Evolutionary conservation across 2,329 filamentous ascomycete species (phyloP), one percentile per base, ranked within the genome.

Genomic region (Ophiostoma himal-ulmi): DNA sequence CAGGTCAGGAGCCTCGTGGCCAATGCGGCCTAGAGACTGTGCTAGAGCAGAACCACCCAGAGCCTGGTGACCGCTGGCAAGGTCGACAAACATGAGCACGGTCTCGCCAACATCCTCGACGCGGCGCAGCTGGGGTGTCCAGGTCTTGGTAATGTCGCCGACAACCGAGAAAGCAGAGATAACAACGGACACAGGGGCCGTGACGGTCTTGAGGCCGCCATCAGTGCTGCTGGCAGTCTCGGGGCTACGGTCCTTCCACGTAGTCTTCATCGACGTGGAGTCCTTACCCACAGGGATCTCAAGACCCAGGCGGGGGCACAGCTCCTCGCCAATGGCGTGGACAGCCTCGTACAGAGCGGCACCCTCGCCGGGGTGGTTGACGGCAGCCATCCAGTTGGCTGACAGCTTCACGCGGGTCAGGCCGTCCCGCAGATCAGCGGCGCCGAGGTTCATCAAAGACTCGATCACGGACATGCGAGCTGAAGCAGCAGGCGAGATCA

Each of bases 361-460:
- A 57, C 93, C 94, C 80, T 99, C 95, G 66, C 95, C 95, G 30
- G 92, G 90, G 78, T 97, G 93, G 77, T 89, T 93, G 72, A 94
- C 92, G n/a, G 94, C 94, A 3, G 93, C 94, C 95, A 98, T 98
- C 94, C 94, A 99, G 82, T 99, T 98, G 68, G 94, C 94, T 3
- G 94, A 97, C 11, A 98, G 86, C 78, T 94, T 91, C 73, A 98
- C 89, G 62, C 92, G 89, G 72, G 86, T 86, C 68, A 98, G 82
- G 70, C 91, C 88, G n/a, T 76, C 78, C 73, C 78, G 79, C 71
- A 87, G 83, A 72, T 87, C 84, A 39, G 85, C 92, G 70, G 95
- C 95, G 52, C 92, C 93, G 71, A 99, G 84, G 79, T 99, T 99
- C 86, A 97, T 89, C 72, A 99, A 83, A 72, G 91, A 93, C 81